These are phyloP conservation scores for Brassica hybrid DNA, from an alignment of 441 rosid species.

Conservation along the genomic window DNA sequence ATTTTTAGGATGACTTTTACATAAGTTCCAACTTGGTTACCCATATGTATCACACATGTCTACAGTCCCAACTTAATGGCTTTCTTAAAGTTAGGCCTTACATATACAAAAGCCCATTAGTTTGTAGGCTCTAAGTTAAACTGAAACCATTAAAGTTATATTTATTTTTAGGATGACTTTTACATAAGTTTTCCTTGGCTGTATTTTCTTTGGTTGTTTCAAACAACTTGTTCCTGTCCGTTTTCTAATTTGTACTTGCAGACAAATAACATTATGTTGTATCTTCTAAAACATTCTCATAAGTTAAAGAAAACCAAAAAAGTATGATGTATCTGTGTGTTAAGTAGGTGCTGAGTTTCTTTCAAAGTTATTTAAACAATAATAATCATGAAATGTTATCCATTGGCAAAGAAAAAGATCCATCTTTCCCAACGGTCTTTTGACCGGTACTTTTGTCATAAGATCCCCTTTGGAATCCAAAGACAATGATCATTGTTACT, in stretches of 20 bases:
- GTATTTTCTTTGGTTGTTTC: background rate
- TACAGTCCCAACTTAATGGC: too few relatives aligned
- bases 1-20: background rate
- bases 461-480: conserved; percentile 68
- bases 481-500: conserved; percentile 39
- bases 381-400: conserved; percentile 17
- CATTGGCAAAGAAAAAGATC: conserved; percentile 25
- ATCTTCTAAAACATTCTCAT: background rate
- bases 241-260: background rate
- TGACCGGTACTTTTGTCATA: conserved; percentile 45
- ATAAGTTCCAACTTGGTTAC: too few relatives aligned
- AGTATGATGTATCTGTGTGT: background rate
- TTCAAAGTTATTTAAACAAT: background rate
- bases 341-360: conserved; percentile 1
- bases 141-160: too few relatives aligned
- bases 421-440: conserved; percentile 36
- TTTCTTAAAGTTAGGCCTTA: too few relatives aligned
- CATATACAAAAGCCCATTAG: too few relatives aligned
- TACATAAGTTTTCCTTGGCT: background rate
- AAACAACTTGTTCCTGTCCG: background rate
- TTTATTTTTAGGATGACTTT: background rate
- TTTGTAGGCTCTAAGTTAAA: too few relatives aligned
- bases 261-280: background rate
- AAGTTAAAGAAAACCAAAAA: background rate
- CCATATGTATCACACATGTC: too few relatives aligned